phyloP scores from a whole-genome alignment of 2,329 filamentous ascomycete genomes.

The Myrmaecium sp. region DNA sequence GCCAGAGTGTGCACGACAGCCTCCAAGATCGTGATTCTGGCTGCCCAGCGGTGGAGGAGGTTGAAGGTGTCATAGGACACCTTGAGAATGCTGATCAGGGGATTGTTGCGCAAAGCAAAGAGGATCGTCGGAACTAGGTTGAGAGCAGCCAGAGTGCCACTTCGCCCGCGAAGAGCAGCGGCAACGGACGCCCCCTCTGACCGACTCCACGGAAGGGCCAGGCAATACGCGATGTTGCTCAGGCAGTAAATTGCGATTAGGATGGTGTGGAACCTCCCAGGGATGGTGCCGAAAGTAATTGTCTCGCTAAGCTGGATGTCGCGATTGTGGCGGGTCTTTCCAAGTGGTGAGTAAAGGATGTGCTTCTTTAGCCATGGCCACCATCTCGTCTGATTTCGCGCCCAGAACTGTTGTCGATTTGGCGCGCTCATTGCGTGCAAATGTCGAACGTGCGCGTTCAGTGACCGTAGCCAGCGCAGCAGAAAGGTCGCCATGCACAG shows the following conservation, averaged over 20 bases:
- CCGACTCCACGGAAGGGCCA: slow-evolving; percentile 43
- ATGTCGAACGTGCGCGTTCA: slow-evolving; percentile 27
- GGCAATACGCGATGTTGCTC: slow-evolving; percentile 63
- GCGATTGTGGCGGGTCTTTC: slow-evolving; percentile 58
- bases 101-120: slow-evolving; percentile 84
- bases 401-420: slow-evolving; percentile 28
- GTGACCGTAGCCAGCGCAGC: slow-evolving; percentile 25
- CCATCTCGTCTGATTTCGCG: slow-evolving; percentile 24
- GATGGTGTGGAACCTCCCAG: slow-evolving; percentile 59
- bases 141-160: slow-evolving; percentile 65
- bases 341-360: slow-evolving; percentile 52
- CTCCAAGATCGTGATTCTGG: slow-evolving; percentile 54
- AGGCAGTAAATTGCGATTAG: slow-evolving; percentile 51
- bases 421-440: slow-evolving; percentile 26
- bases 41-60: slow-evolving; percentile 70
- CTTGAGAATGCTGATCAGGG: slow-evolving; percentile 61
- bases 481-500: slow-evolving; percentile 19
- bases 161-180: slow-evolving; percentile 71
- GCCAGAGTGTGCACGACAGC: slow-evolving; percentile 51
- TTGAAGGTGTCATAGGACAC: slow-evolving; percentile 97
- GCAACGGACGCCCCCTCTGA: slow-evolving; percentile 38
- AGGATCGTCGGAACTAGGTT: slow-evolving; percentile 89
- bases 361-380: slow-evolving; percentile 47
- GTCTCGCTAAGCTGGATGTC: slow-evolving; percentile 53
- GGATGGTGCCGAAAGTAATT: slow-evolving; percentile 58